phyloP scores from a whole-genome alignment of 2,329 filamentous ascomycete species.

The Monilinia aucupariae region DNA sequence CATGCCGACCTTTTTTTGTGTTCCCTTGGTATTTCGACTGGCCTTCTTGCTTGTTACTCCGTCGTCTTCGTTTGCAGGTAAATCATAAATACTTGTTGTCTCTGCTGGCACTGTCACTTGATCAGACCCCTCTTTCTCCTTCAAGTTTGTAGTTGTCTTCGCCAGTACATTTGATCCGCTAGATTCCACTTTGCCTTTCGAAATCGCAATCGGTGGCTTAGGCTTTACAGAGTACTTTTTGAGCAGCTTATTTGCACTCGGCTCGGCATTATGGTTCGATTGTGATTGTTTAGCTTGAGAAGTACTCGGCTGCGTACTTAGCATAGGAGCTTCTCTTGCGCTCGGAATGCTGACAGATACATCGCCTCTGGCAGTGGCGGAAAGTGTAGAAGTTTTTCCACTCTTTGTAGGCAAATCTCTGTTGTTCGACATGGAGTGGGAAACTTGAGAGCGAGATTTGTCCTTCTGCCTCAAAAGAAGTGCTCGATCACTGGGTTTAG shows the following conservation, averaged over 20 bases:
- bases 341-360: background rate
- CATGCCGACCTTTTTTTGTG: background rate
- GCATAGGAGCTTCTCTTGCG: background rate
- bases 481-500: background rate
- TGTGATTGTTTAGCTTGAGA: background rate
- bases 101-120: background rate
- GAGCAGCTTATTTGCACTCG: background rate
- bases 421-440: background rate
- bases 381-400: background rate
- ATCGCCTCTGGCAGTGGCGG: background rate
- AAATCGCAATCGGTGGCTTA: background rate
- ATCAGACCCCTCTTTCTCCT: background rate
- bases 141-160: background rate
- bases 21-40: background rate
- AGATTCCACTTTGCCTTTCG: background rate
- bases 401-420: background rate
- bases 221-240: slow-evolving; percentile 1
- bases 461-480: background rate
- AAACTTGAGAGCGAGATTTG: background rate
- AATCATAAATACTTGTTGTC: slow-evolving; percentile 9
- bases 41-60: background rate
- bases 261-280: background rate
- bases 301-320: background rate
- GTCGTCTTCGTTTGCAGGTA: background rate
- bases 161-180: background rate